Percentiles rank a stretch among this genome's conserved stretches.
These are phyloP conservation scores for Fusarium subglutinans DNA, from an alignment of 2,329 filamentous ascomycete species.

Conservation along the genomic window DNA sequence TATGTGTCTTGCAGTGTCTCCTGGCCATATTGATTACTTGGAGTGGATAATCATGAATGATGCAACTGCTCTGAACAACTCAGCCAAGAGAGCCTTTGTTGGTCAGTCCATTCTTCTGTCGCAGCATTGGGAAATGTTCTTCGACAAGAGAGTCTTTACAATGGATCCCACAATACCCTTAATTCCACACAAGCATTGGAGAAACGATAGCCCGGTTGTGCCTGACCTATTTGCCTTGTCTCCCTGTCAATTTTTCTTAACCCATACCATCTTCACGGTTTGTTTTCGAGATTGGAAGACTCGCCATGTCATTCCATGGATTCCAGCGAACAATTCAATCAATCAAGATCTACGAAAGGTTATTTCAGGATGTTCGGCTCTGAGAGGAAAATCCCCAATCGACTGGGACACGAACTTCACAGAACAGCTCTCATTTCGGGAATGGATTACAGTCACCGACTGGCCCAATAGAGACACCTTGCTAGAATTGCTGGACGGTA, in stretches of 20 bases:
- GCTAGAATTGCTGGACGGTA: accelerated
- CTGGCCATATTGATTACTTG: not conserved
- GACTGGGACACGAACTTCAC: not conserved
- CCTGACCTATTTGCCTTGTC: not conserved
- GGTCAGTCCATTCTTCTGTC: accelerated
- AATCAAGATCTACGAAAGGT: too few species aligned
- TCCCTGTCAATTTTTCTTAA: not conserved
- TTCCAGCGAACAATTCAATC: too few species aligned
- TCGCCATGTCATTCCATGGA: accelerated
- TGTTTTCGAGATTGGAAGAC: not conserved
- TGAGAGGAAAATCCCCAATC: accelerated
- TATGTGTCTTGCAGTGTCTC: not conserved
- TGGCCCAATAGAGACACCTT: not conserved
- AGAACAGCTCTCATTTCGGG: not conserved
- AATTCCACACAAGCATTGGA: accelerated
- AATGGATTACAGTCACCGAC: not conserved
- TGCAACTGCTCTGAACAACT: accelerated
- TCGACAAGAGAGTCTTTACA: not conserved
- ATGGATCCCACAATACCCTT: not conserved
- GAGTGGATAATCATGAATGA: not conserved
- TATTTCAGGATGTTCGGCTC: accelerated
- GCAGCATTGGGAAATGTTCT: not conserved
- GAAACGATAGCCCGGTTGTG: too few species aligned
- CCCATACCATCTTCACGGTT: accelerated
- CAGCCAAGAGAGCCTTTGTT: not conserved